Evolutionary conservation across 495 filamentous ascomycete genomes (phyloP).

Genomic region (Xylaria nigripes): DNA sequence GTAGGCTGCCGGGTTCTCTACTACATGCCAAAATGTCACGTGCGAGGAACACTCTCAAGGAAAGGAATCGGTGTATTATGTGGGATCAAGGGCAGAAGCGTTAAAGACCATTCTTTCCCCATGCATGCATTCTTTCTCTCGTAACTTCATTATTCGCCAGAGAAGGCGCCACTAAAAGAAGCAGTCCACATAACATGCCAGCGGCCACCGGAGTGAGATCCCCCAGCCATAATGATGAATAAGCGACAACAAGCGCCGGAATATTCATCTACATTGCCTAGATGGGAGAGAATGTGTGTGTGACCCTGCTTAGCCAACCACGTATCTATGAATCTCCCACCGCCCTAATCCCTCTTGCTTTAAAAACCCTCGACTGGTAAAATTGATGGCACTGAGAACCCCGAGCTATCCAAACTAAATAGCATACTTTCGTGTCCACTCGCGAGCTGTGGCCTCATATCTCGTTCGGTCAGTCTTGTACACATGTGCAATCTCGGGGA

Average conservation of each 20-base stretch:
- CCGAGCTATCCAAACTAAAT: constrained; percentile 43
- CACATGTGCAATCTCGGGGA: constrained; percentile 97
- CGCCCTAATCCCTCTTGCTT: background rate
- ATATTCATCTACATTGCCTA: constrained; percentile 24
- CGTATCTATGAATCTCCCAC: constrained; percentile 8
- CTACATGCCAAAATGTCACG: background rate
- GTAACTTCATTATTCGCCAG: constrained; percentile 12
- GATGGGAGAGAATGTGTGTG: constrained; percentile 15
- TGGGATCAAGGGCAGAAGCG: constrained; percentile 5
- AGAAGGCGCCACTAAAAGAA: background rate
- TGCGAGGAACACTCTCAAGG: background rate
- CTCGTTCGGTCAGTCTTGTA: constrained; percentile 97
- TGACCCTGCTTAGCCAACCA: background rate
- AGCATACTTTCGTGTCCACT: constrained; percentile 99
- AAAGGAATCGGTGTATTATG: constrained; percentile 10
- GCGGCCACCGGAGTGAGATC: constrained; percentile 2
- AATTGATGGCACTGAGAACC: constrained; percentile 3
- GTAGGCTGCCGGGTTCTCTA: too few species aligned
- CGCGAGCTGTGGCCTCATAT: constrained; percentile 93
- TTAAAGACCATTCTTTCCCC: constrained; percentile 1
- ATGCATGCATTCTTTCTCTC: constrained; percentile 5
- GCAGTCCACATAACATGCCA: constrained; percentile 3
- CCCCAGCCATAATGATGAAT: constrained; percentile 22
- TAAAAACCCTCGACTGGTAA: background rate
- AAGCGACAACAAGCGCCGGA: constrained; percentile 21